Percentiles rank a stretch among this genome's conserved stretches.
Conservation (phyloP, 192 early-diverging fungal genomes). For the Linnemannia elongata region DNA sequence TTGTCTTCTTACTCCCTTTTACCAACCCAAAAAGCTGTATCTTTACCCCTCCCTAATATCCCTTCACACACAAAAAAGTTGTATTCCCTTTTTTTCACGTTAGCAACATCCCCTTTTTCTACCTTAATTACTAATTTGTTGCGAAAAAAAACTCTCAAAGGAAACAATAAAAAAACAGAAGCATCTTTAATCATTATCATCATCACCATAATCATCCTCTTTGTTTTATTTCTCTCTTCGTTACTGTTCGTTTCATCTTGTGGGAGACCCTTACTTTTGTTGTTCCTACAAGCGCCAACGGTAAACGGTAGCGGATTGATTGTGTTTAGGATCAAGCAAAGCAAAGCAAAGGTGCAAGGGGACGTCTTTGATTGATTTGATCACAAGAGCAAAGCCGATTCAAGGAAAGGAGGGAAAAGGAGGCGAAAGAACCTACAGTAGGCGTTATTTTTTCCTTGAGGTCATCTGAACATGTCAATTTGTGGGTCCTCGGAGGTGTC, state of each 20-base stretch:
- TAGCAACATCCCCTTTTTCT: background rate
- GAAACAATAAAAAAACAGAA: background rate
- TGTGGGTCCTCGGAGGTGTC: background rate
- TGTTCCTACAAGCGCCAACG: background rate
- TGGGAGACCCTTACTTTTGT: no score
- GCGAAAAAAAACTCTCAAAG: background rate
- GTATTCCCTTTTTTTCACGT: background rate
- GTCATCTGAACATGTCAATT: background rate
- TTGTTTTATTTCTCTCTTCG: background rate
- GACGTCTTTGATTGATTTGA: background rate
- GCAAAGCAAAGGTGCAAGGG: no score
- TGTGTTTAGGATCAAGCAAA: background rate
- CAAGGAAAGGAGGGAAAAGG: no score
- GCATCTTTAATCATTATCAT: background rate
- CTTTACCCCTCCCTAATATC: constrained; percentile 6
- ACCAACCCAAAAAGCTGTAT: background rate
- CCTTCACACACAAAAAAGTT: constrained; percentile 10
- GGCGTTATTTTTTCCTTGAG: background rate
- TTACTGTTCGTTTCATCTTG: background rate
- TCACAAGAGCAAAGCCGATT: background rate
- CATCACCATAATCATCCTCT: no score
- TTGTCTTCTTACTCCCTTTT: background rate
- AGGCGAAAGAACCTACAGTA: background rate
- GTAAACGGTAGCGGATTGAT: background rate
- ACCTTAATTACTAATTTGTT: background rate